A percentile compares a stretch with the other conserved stretches of the same genome.
Evolutionary conservation across 2,329 filamentous ascomycete genomes (phyloP).

Genomic region (Alternaria gansuensis): DNA sequence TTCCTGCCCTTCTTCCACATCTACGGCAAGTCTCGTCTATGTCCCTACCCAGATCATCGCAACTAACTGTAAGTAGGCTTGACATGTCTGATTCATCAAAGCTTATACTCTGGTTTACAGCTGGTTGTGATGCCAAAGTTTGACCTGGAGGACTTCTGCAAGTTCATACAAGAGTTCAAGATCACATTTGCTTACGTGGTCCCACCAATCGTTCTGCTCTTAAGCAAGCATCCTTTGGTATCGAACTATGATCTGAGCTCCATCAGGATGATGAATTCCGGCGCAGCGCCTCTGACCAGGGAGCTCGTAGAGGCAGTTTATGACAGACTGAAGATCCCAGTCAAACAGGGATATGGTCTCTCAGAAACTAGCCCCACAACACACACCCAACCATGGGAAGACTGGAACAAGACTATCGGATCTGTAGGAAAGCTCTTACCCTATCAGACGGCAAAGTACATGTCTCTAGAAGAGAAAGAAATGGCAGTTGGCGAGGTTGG

Average conservation of each 20-base stretch:
- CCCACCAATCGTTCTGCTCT: conserved; percentile 80
- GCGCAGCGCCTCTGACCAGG: conserved; percentile 82
- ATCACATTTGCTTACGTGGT: conserved; percentile 84
- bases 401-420: conserved; percentile 80
- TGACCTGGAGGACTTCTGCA: conserved; percentile 80
- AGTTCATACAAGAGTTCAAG: conserved; percentile 75
- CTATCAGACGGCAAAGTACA: conserved; percentile 83
- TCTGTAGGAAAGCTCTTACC: conserved; percentile 80
- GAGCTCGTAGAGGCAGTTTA: conserved; percentile 82
- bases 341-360: conserved; percentile 94
- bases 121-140: conserved; percentile 80
- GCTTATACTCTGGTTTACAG: conserved; percentile 71
- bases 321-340: conserved; percentile 74
- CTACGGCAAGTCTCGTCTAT: conserved; percentile 68
- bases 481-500: conserved; percentile 68
- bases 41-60: background rate
- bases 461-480: conserved; percentile 68
- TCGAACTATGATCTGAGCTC: conserved; percentile 81
- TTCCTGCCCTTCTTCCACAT: conserved; percentile 93
- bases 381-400: conserved; percentile 75
- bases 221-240: conserved; percentile 81
- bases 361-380: conserved; percentile 86
- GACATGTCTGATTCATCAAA: conserved; percentile 74
- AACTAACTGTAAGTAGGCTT: conserved; percentile 61
- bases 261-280: conserved; percentile 84